Base-by-base conservation (phyloP, 441 rosid genomes). In the Bocquillonia castaneifolia region DNA sequence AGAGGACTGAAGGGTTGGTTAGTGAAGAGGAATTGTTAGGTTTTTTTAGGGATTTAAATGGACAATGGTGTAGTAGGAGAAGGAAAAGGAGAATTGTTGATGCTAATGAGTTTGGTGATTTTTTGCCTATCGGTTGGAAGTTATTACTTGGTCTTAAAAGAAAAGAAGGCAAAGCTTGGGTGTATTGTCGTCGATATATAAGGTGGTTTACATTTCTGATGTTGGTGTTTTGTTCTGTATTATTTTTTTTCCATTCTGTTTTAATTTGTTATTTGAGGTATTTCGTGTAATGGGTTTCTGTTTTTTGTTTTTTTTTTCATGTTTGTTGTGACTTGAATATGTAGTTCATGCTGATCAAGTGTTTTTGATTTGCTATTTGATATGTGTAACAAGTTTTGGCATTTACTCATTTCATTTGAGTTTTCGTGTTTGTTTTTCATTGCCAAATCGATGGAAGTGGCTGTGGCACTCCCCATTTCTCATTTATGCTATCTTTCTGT, bases 11-110 rank as follows among this genome's bases (percentile, higher is more conserved):
- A 42, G 88, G 87, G 39, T 56, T 85, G 83, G 62, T 26, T 29
- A 80, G 68, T 34, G 95, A 88, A 69, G 92, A 82, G 66, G 83
- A 79, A 42, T 72, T 88, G 76, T 74, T 88, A 50, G 86, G 73
- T 18, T 88, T 88, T 73, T 72, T 87, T 67, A 79, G 82, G 70
- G 81, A 79, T 40, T 70, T 87, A 75, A 89, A 81, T 40, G 96
- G 93, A 67, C 82, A 86, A 18, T 86, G 96, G 93, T 86, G 96
- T 40, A 87, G 90, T 68, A 78, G 93, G 79, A 84, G 96, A 82
- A 86, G 81, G 83, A 89, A 79, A 81, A 82, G 96, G 83, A 89
- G 77, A 84, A 82, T 89, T 74, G 88, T 87, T 4, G 93, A 89
- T 76, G 96, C 93, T 5, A 14, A 77, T 50, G 65, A 76, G 47